Percentiles rank a stretch among this genome's conserved stretches.
These are phyloP conservation scores for Rhamnella rubrinervis DNA, from an alignment of 331 rosid genomes.

Conservation along the genomic window DNA sequence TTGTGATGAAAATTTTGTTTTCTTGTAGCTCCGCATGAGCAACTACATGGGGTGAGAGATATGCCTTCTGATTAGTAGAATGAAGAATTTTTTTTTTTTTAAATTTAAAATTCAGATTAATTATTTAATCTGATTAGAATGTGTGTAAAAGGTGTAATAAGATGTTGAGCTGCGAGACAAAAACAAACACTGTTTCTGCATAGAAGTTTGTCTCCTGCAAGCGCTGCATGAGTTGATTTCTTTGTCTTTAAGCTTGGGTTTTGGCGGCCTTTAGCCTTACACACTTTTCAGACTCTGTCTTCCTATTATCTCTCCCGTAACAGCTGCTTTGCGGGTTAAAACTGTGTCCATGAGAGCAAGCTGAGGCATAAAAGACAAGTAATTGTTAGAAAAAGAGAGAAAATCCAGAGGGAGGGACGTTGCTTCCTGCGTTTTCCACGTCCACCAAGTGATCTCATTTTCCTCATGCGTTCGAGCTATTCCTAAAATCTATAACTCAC, in stretches of 20 bases:
- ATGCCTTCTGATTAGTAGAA: too few relatives aligned
- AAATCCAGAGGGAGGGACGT: constrained; percentile 19
- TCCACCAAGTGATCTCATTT: constrained; percentile 33
- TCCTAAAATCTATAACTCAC: constrained; percentile 26
- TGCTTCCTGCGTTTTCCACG: constrained; percentile 73
- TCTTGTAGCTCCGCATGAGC: too few relatives aligned
- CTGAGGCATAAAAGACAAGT: neutral
- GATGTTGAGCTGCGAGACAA: too few relatives aligned
- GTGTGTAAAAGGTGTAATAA: too few relatives aligned
- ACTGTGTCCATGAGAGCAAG: constrained; percentile 11
- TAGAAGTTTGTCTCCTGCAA: too few relatives aligned
- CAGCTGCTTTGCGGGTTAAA: constrained; percentile 53
- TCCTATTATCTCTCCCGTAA: neutral
- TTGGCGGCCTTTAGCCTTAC: constrained; percentile 12
- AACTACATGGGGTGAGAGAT: too few relatives aligned
- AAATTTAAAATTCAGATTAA: too few relatives aligned
- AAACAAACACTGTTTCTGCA: too few relatives aligned
- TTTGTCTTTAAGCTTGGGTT: constrained; percentile 11
- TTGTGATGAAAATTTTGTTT: too few relatives aligned
- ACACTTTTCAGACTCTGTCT: neutral
- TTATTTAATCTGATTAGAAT: too few relatives aligned
- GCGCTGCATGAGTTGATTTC: too few relatives aligned
- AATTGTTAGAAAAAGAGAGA: constrained; percentile 12
- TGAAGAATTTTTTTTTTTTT: too few relatives aligned
- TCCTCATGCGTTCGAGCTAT: constrained; percentile 87